Base-by-base conservation (phyloP, 2,329 filamentous ascomycete species). In the Cladosporium sp. region DNA sequence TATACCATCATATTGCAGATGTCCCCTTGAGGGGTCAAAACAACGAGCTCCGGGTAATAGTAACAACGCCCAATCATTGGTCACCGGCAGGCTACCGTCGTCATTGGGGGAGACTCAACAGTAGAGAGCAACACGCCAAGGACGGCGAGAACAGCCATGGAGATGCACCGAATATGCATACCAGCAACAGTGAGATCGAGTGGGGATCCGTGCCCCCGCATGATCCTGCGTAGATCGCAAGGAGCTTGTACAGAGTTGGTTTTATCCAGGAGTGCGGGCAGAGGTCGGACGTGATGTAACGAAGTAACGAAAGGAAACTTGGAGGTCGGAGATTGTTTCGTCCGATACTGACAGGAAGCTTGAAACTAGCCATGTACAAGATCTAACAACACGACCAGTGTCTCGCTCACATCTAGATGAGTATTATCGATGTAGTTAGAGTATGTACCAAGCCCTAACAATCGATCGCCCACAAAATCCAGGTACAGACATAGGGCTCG, bases 241-340 rank as follows among this genome's bases (percentile, higher is more conserved):
- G 11, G 33, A 55, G 52, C 28, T 33, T 21, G 28, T n/a, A 29
- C 2, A 21, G 18, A 12, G 18, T 55, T 55, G 52, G 12, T 33
- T 33, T 23, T 55, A 55, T 33, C 52, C 52, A 55, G 52, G 26
- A 55, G 29, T 46, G 40, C 52, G 52, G 52, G 52, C 52, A 55
- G 31, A 18, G 8, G 52, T 3, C 12, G 23, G 14, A 10, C 29
- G 52, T 21, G 29, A 33, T 6, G 28, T 55, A 46, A 46, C 40
- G 8, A 46, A 21, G 40, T 46, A 21, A 16, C 23, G 23, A 5
- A 33, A 33, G 21, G 8, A n/a, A n/a, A 33, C 23, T 53, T 53
- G 23, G 21, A 46, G 40, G 40, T 46, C 40, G 40, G 40, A 46
- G 6, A n/a, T n/a, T 46, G 6, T 21, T 46, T 46, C 40, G 40